Evolutionary conservation across 164 flowering plant genomes (phyloP), one percentile per base, ranked within the genome.

Genomic region (Dillenia turbinata): DNA sequence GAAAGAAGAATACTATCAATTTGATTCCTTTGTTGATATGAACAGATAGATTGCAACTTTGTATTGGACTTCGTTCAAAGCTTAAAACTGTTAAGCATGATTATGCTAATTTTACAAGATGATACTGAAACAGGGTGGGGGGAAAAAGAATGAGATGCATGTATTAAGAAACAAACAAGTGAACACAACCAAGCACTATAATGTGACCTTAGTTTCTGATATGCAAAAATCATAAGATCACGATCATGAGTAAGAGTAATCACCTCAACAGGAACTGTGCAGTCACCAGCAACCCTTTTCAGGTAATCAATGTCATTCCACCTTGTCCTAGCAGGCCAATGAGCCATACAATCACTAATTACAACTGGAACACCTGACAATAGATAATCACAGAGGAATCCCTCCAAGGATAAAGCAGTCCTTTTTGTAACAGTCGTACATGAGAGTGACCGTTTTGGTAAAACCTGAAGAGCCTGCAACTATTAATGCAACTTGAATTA

Each of bases 231-330:
- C 24, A 49, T 19, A 50, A 59, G 59, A 10, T 24, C 40, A 33
- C 5, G 40, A 33, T 33, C 40, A 33, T 33, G 40, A 40, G 16
- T 15, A 58, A 54, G 53, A 64, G 57, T 57, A 73, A 75, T 78
- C 76, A 94, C 99, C 97, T 94, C 99, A 71, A 94, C 99, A 15
- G 97, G 97, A 65, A 94, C 80, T 10, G 99, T 94, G 10, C 96
- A 89, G 47, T 77, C 87, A 53, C 99, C 97, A 55, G 97, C 99
- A 73, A 88, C 84, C 74, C 69, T 80, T 71, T 73, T 78, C 10
- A 94, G 73, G 71, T 94, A 94, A 66, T 86, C 77, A 63, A 83
- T 65, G 74, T 89, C 83, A 69, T 83, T 86, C 99, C 99, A 94
- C 74, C 77, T 94, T 46, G 73, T 68, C 61, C 65, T 75, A 56